Base-by-base conservation (phyloP, 805 yeast genomes). In the Zygosaccharomyces gambellarensis region DNA sequence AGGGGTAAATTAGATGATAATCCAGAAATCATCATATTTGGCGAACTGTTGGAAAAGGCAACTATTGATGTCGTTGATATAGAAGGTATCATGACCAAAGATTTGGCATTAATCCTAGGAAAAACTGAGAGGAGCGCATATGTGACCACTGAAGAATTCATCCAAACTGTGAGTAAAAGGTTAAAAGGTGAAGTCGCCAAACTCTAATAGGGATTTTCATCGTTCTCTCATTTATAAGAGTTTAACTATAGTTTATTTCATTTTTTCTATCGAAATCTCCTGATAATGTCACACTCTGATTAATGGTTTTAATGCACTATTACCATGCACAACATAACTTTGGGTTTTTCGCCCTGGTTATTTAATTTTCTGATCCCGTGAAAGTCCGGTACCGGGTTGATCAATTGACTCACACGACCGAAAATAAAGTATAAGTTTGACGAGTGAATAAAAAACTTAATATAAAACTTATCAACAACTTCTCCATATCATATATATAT, bases 81-180 rank as follows among this genome's bases (percentile, higher is more conserved):
- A 30, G 97, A 88, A 65, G 86, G 86, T 49, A 83, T 84, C 64
- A 92, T 92, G 97, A 92, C 98, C 63, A 92, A 92, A 75, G 98
- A 92, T 71, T 79, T 92, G 67, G 97, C 97, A 9, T 78, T 90
- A 56, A 88, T 95, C 46, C 78, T 82, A 60, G 97, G 97, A 53
- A 85, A 82, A 73, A 87, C 95, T 48, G 86, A 83, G 59, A 83
- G 97, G 69, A 72, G 81, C 17, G 64, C 85, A 32, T 90, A 88
- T 60, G 97, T 90, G 36, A 85, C 95, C 46, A 92, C 97, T 46
- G 94, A 86, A 68, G 97, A 89, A 71, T 90, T 89, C 71, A 81
- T 90, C 59, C 87, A 83, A 55, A 85, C 85, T 34, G 97, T 90
- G 54, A 84, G 86, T 51, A 69, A 70, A 56, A 82, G 89, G 68